phyloP scores from a whole-genome alignment of 805 yeast species.

The Yamadazyma tumulicola region DNA sequence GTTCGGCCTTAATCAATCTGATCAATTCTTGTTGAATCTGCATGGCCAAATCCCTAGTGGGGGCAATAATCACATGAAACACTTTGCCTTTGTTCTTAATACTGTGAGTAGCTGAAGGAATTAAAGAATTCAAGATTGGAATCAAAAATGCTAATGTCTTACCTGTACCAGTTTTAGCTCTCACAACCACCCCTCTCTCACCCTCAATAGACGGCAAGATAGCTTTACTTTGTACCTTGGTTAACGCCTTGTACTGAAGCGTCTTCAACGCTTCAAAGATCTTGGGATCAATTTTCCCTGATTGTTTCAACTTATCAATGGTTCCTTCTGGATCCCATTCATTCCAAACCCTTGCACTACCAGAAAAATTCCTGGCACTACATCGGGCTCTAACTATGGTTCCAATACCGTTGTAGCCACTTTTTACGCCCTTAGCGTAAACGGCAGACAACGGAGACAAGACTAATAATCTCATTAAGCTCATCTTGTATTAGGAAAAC shows the following conservation, averaged over 20 bases:
- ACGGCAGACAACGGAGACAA: too few relatives aligned
- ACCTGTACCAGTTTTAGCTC: conserved; percentile 96
- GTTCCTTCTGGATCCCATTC: conserved; percentile 11
- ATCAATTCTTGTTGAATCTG: conserved; percentile 69
- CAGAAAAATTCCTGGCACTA: too few relatives aligned
- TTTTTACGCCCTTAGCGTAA: too few relatives aligned
- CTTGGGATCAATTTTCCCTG: conserved; percentile 10
- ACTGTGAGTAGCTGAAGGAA: conserved; percentile 36
- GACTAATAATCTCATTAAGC: too few relatives aligned
- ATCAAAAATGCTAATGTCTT: conserved; percentile 87
- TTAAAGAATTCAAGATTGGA: conserved; percentile 49
- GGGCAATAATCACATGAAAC: conserved; percentile 66
- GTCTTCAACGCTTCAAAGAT: conserved; percentile 31
- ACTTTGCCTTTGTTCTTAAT: conserved; percentile 23
- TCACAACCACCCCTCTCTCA: conserved; percentile 68
- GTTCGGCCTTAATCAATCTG: conserved; percentile 27
- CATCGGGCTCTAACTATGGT: too few relatives aligned
- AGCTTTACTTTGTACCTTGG: conserved; percentile 67
- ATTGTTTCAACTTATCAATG: conserved; percentile 10
- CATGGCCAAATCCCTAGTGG: conserved; percentile 87
- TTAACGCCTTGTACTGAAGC: conserved; percentile 51
- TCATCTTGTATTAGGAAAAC: too few relatives aligned
- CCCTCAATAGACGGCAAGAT: conserved; percentile 53
- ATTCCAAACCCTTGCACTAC: too few relatives aligned
- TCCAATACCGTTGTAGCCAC: too few relatives aligned